These are phyloP conservation scores for Lophium mytilinum DNA, from an alignment of 495 filamentous ascomycete genomes.

Conservation along the genomic window DNA sequence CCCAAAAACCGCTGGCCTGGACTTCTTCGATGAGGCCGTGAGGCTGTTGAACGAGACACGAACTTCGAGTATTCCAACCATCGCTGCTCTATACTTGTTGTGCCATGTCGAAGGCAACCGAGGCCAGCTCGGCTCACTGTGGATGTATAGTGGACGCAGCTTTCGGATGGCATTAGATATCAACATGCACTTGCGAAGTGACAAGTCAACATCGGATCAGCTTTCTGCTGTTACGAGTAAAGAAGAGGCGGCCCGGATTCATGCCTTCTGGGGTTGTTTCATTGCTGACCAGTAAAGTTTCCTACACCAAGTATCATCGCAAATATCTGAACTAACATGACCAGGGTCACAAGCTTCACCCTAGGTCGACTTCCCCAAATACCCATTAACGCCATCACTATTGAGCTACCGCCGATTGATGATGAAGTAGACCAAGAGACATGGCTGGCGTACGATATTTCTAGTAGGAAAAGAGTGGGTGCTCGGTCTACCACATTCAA, in stretches of 20 bases:
- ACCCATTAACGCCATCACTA: conserved; percentile 7
- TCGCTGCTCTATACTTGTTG: conserved; percentile 11
- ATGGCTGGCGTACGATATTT: conserved; percentile 5
- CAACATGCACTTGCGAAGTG: conserved; percentile 6
- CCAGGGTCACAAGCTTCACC: conserved; percentile 16
- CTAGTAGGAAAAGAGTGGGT: not conserved
- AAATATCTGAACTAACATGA: not conserved
- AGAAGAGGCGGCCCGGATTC: conserved; percentile 5
- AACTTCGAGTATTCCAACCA: conserved; percentile 3
- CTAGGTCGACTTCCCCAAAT: conserved; percentile 16
- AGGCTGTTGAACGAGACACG: not conserved
- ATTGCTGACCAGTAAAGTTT: conserved; percentile 17
- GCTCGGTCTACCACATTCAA: conserved; percentile 11
- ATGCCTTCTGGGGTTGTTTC: conserved; percentile 21
- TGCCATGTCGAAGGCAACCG: conserved; percentile 12
- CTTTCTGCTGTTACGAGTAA: not conserved
- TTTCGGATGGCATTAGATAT: conserved; percentile 15
- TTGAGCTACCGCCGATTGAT: conserved; percentile 13
- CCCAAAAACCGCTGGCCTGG: conserved; percentile 1
- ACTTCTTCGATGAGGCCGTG: conserved; percentile 13
- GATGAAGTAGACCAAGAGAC: conserved; percentile 2
- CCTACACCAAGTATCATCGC: not conserved
- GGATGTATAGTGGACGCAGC: conserved; percentile 11
- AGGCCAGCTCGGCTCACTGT: conserved; percentile 11
- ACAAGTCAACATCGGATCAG: not conserved